Conservation (phyloP, 2,329 filamentous ascomycete genomes). For the Blumeriella jaapii region DNA sequence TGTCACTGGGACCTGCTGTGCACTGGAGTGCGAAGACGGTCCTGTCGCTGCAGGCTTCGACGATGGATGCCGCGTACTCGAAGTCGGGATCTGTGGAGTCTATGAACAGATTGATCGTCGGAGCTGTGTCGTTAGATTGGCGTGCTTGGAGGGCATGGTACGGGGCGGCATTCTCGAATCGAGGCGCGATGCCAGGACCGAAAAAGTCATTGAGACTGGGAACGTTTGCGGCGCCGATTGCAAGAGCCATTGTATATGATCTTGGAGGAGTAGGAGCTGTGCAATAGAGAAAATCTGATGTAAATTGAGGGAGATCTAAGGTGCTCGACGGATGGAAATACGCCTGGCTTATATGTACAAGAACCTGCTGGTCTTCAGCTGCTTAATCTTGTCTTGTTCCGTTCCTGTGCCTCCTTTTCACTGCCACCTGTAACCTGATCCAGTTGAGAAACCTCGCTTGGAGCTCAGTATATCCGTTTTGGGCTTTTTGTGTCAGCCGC, state of each 20-base stretch:
- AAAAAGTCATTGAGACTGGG: slow-evolving; percentile 1
- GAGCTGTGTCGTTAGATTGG: neutral
- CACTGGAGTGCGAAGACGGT: slow-evolving; percentile 5
- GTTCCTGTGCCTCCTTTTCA: no score
- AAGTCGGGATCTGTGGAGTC: slow-evolving; percentile 1
- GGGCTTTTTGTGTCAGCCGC: no score
- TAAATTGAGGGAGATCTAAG: no score
- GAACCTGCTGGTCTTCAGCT: no score
- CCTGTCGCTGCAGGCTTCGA: slow-evolving; percentile 3
- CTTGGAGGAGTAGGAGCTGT: no score
- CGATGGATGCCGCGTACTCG: slow-evolving; percentile 4
- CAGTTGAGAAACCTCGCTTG: no score
- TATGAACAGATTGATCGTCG: slow-evolving; percentile 8
- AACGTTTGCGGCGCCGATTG: slow-evolving; percentile 2
- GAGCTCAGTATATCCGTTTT: no score
- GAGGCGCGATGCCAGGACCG: slow-evolving; percentile 2
- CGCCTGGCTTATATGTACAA: no score
- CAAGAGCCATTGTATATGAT: slow-evolving; percentile 10
- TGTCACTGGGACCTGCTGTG: neutral
- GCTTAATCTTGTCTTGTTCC: no score
- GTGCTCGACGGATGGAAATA: no score
- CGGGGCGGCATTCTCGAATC: neutral
- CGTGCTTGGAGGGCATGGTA: neutral
- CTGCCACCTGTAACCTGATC: no score
- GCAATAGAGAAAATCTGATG: no score